Conservation (phyloP, 2,329 filamentous ascomycete species). For the Colletotrichum viniferum region DNA sequence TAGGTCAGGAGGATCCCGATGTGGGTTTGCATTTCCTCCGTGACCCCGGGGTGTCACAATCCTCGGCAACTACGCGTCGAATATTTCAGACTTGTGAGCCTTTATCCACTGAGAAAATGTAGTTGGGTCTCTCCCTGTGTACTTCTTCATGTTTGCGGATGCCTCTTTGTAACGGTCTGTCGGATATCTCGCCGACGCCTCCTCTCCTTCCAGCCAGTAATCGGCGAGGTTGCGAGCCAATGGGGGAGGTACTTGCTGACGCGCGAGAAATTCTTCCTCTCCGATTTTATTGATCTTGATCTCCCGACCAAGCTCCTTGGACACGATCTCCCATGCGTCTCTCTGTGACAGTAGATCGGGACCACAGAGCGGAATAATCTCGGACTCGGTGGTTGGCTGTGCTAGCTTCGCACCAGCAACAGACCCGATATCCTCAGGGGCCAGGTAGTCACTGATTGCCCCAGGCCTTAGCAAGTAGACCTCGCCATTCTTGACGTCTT, state of each 20-base stretch:
- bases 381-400: slow-evolving; percentile 31
- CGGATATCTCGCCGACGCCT: neutral
- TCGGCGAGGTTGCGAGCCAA: neutral
- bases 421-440: slow-evolving; percentile 48
- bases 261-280: neutral
- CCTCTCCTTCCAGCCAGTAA: neutral
- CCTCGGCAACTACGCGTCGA: neutral
- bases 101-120: neutral
- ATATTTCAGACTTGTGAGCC: neutral
- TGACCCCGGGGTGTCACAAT: fast-evolving
- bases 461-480: slow-evolving; percentile 34
- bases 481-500: slow-evolving; percentile 31
- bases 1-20: neutral
- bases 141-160: neutral
- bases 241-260: neutral
- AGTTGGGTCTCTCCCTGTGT: neutral
- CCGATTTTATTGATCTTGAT: slow-evolving; percentile 8
- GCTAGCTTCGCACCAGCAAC: slow-evolving; percentile 44
- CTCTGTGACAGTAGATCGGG: slow-evolving; percentile 34
- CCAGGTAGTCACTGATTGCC: slow-evolving; percentile 41
- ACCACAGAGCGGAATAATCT: slow-evolving; percentile 39
- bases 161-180: neutral
- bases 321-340: slow-evolving; percentile 33
- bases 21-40: neutral
- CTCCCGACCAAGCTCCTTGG: slow-evolving; percentile 34